Percentiles rank a stretch among this genome's conserved stretches.
Conservation (phyloP, 169 alveolate genomes). For the Plasmodium gaboni region DNA sequence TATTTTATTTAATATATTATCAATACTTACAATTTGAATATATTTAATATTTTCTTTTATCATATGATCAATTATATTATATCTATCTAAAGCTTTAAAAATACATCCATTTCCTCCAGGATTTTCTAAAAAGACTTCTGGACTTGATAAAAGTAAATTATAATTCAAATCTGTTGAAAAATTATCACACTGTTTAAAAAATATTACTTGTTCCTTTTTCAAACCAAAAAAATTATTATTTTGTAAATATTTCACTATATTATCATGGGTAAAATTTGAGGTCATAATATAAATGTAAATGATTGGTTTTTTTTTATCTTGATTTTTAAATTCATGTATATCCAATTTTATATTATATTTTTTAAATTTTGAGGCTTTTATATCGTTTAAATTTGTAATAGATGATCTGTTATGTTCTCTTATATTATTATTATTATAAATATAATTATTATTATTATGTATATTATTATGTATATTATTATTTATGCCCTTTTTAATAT, state of each 20-base stretch:
- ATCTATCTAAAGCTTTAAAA: constrained; percentile 75
- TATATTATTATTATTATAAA: background rate
- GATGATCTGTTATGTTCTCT: background rate
- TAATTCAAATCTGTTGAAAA: constrained; percentile 40
- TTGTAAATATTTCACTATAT: constrained; percentile 74
- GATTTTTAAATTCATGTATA: background rate
- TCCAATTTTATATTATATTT: background rate
- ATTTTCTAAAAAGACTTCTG: constrained; percentile 19
- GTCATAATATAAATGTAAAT: constrained; percentile 81
- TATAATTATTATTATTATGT: background rate
- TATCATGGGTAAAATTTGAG: constrained; percentile 78
- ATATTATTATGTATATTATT: background rate
- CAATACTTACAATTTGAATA: constrained; percentile 64
- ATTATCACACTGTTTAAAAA: constrained; percentile 78
- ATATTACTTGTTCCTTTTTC: constrained; percentile 64
- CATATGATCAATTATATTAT: constrained; percentile 64
- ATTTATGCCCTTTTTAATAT: background rate
- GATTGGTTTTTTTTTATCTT: background rate
- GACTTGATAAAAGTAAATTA: constrained; percentile 31
- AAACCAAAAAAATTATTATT: constrained; percentile 76
- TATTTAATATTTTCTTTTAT: constrained; percentile 39
- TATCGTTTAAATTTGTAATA: too few relatives aligned
- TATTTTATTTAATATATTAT: constrained; percentile 72
- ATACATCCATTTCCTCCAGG: constrained; percentile 85
- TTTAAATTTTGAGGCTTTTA: background rate